Percentiles rank a stretch among this genome's conserved stretches.
These are phyloP conservation scores for Anthoceros angustus DNA, from an alignment of 225 moss, liverwort and hornwort species.

Conservation along the genomic window DNA sequence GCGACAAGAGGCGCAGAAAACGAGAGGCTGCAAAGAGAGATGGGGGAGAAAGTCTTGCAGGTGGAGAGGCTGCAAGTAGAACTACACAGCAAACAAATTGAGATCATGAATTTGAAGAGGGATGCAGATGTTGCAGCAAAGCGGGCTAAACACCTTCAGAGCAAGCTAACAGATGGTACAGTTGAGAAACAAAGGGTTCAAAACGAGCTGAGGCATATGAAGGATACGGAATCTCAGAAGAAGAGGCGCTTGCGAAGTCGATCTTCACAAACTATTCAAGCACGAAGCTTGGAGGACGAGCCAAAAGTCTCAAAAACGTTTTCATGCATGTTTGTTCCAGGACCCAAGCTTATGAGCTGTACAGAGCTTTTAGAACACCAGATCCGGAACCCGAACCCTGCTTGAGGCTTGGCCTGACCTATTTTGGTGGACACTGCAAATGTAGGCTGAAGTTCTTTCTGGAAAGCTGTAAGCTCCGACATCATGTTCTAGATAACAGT, in stretches of 20 bases:
- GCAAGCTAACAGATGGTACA: neutral
- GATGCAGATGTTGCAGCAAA: neutral
- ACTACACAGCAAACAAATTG: no score
- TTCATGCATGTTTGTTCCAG: neutral
- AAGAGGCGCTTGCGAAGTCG: conserved; percentile 1
- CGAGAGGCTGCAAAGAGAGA: neutral
- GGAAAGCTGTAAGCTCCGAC: no score
- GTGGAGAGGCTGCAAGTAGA: neutral
- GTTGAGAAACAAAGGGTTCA: neutral
- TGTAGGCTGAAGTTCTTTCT: neutral
- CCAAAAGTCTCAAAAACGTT: neutral
- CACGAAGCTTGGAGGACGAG: neutral
- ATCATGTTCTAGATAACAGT: no score
- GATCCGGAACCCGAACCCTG: no score
- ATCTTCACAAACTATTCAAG: neutral
- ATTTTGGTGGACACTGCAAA: neutral
- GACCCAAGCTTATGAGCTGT: neutral
- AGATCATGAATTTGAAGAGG: no score
- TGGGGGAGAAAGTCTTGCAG: neutral
- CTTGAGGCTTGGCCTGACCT: no score
- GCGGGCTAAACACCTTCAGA: neutral
- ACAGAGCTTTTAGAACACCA: neutral
- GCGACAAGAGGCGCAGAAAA: neutral
- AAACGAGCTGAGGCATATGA: neutral
- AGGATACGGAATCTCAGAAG: neutral